Conservation (phyloP, 768 basidiomycete genomes). For the Tricholoma bakamatsutake region DNA sequence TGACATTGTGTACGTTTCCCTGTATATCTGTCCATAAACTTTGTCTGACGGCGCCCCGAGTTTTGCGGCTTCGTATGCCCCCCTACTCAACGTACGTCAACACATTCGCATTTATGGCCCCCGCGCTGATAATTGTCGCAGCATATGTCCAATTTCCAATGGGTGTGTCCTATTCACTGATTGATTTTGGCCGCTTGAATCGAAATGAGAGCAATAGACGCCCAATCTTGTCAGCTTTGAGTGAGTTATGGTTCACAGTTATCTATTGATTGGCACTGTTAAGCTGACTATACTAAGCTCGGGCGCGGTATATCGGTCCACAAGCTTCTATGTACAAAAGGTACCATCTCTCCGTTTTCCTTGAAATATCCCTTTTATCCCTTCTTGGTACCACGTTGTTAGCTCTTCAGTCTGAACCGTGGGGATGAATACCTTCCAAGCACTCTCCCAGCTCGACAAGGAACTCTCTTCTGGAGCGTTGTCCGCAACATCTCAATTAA, state of each 20-base stretch:
- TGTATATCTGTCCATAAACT: not conserved
- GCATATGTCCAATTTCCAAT: constrained; percentile 45
- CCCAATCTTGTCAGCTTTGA: constrained; percentile 55
- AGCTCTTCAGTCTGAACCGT: constrained; percentile 60
- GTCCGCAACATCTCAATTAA: constrained; percentile 30
- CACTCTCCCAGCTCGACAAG: constrained; percentile 42
- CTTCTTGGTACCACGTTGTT: constrained; percentile 3
- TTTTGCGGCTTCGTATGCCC: constrained; percentile 49
- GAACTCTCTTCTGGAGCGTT: constrained; percentile 61
- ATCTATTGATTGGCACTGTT: not conserved
- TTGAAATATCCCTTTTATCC: not conserved
- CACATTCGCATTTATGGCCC: not conserved
- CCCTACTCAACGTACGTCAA: constrained; percentile 36
- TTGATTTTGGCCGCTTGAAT: not conserved
- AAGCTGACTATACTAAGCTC: constrained; percentile 27
- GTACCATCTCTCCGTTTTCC: constrained; percentile 25
- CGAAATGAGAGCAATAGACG: constrained; percentile 23
- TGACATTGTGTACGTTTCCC: constrained; percentile 27
- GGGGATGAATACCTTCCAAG: constrained; percentile 62
- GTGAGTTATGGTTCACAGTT: constrained; percentile 24
- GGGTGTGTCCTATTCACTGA: constrained; percentile 28
- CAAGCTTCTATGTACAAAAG: constrained; percentile 55
- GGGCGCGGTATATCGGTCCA: constrained; percentile 42
- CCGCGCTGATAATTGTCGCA: constrained; percentile 15
- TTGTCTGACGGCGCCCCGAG: constrained; percentile 1